Base-by-base conservation (phyloP, 352 stramenopile genomes). In the Thraustochytrium sp. region DNA sequence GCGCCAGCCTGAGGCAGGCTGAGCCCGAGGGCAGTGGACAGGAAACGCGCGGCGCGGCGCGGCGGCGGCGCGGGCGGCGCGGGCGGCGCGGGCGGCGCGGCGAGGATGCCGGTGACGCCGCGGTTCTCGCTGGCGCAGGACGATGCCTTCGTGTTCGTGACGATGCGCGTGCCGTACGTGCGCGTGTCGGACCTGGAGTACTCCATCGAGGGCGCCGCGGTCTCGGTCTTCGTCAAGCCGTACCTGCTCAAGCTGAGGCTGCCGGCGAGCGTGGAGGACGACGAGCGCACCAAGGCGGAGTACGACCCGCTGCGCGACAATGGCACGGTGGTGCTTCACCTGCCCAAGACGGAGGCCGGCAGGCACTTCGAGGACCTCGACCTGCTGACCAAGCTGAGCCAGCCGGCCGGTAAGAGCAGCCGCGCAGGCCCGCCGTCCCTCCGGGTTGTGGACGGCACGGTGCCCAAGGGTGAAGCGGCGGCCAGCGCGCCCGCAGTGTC, bases 241-340 rank as follows among this genome's bases (percentile, higher is more conserved):
- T 99, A 98, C 86, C 86, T 99, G 74, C 91, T 99, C 63, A 97
- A 98, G 83, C 88, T 99, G 51, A 90, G 93, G 75, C 96, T 99
- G 87, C 92, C 94, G 1, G 84, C 73, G 26, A 88, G 90, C 82
- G 89, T 96, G 11, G 88, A 94, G 44, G 93, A 97, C 85, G 89
- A 97, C 74, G 94, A 97, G 42, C 80, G 91, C 48, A 51, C 68
- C 18, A 96, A 96, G 87, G 91, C 91, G 13, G 92, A 96, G 46
- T 97, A 96, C 80, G 92, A 97, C 85, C 89, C 92, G 18, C 93
- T 55, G 31, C 62, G 97, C 89, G 91, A 97, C 0, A 91, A 97
- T 65, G 94, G 94, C 9, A 98, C 92, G 29, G 96, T 98, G 54
- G 90, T 92, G 48, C 90, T 97, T 63, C 91, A 97, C 85, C 49